Evolutionary conservation across 257 asterid genomes (phyloP), one percentile per base, ranked within the genome.

Genomic region (Salvia hispanica): DNA sequence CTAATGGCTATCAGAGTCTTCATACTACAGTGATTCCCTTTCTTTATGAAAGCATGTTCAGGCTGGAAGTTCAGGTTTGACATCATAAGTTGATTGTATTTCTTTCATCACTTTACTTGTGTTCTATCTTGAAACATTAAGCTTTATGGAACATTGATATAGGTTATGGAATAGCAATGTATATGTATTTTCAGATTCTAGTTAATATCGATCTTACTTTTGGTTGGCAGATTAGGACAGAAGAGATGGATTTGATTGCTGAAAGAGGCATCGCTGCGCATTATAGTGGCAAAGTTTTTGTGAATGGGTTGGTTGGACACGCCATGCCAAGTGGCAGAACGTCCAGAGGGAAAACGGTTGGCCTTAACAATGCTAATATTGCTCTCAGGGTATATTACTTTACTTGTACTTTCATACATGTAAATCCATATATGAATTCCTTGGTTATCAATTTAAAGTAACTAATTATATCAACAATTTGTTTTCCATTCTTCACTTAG

Each of bases 221-320:
- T 55, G 58, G 44, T 72, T 78, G 76, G 72, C 87, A 91, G 98
- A 87, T 92, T 62, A 83, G 96, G 74, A 92, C 96, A 4, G 95
- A 92, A 79, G 95, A 87, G 79, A 92, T 92, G 98, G 95, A 92
- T 83, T 79, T 92, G 77, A 92, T 92, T 68, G 95, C 92, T 37
- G 86, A 89, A 77, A 85, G 98, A 78, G 98, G 98, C 77, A 92
- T 92, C 80, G 98, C 91, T 74, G 85, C 96, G 8, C 98, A 92
- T 71, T 92, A 92, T 45, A 89, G 96, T 77, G 96, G 98, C 74
- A 89, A 92, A 76, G 76, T 61, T 73, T 75, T 87, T 33, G 91
- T 91, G 70, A 92, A 85, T 79, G 96, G 92, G 72, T 76, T 92
- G 75, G 87, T 86, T 79, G 98, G 92, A 70, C 95, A 82, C 66